phyloP scores from a whole-genome alignment of 495 filamentous ascomycete species.

The Symbiotaphrina buchneri region DNA sequence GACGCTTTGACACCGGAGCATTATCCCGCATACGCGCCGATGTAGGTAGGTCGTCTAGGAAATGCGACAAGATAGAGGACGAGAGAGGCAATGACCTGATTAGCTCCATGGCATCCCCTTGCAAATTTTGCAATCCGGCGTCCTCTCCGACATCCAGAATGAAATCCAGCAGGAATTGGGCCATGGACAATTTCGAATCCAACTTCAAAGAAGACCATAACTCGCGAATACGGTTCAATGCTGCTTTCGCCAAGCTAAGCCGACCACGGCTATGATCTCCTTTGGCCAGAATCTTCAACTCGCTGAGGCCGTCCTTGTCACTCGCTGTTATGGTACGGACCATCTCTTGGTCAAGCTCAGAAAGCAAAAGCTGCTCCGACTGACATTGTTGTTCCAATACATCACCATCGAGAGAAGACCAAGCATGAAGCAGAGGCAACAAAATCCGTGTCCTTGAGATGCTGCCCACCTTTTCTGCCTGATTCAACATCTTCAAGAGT shows the following conservation, averaged over 20 bases:
- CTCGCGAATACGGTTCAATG: constrained; percentile 37
- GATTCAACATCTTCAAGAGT: constrained; percentile 47
- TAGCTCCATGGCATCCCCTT: constrained; percentile 37
- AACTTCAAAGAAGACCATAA: constrained; percentile 51
- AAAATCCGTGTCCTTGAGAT: constrained; percentile 45
- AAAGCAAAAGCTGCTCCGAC: constrained; percentile 35
- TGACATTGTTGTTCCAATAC: constrained; percentile 21
- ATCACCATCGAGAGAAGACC: constrained; percentile 25
- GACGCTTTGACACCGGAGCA: constrained; percentile 43
- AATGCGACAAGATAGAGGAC: constrained; percentile 41
- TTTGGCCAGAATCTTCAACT: constrained; percentile 23
- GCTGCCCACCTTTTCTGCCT: constrained; percentile 40
- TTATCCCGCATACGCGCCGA: constrained; percentile 38
- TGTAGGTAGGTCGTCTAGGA: constrained; percentile 45
- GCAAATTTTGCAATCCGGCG: constrained; percentile 11
- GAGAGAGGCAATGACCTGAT: constrained; percentile 44
- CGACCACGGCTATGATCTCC: constrained; percentile 9
- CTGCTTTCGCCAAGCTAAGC: constrained; percentile 28
- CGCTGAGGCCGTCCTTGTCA: constrained; percentile 39
- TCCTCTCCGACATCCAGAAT: constrained; percentile 13
- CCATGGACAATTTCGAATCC: constrained; percentile 31
- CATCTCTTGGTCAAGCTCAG: constrained; percentile 32
- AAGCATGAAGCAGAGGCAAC: constrained; percentile 41
- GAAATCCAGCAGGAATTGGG: constrained; percentile 35
- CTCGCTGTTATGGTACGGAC: constrained; percentile 38